These are phyloP conservation scores for Coniochaeta sp. DNA, from an alignment of 2,329 filamentous ascomycete species.

Conservation along the genomic window DNA sequence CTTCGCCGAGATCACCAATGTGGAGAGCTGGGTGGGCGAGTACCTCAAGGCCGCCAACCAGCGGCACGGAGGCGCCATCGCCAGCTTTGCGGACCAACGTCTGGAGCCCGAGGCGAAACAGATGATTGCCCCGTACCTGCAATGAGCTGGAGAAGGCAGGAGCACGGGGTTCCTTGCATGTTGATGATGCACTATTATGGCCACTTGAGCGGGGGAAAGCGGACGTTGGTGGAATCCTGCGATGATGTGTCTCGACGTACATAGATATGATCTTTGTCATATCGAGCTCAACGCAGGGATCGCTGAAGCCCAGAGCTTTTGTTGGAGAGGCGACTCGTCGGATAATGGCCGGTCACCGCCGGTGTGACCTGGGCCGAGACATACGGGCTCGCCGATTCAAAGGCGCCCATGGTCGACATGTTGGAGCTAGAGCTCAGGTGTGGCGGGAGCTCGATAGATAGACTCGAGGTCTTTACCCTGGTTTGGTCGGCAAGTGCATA, in stretches of 20 bases:
- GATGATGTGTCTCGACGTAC: not conserved
- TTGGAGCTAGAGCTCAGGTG: not conserved
- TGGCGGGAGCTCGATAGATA: not conserved
- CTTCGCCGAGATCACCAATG: constrained; percentile 77
- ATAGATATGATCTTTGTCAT: not conserved
- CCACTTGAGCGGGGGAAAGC: not conserved
- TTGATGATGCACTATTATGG: not conserved
- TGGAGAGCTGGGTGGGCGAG: constrained; percentile 75
- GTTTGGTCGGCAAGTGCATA: not conserved
- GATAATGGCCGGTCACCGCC: not conserved
- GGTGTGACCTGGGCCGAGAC: not conserved
- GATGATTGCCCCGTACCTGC: constrained; percentile 45
- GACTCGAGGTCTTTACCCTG: not conserved
- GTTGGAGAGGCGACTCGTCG: not conserved
- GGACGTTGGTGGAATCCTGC: not conserved
- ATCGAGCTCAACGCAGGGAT: not conserved
- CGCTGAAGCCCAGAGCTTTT: not conserved
- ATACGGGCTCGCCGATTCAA: not conserved
- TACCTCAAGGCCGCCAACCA: constrained; percentile 73
- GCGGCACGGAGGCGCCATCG: constrained; percentile 64
- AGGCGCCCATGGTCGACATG: not conserved
- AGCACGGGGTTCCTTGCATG: not conserved
- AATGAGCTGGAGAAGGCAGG: constrained; percentile 17
- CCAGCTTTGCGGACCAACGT: constrained; percentile 63
- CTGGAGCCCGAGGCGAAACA: constrained; percentile 55